Evolutionary conservation across 2,329 filamentous ascomycete species (phyloP).

Genomic region (Aspergillus versicolor): DNA sequence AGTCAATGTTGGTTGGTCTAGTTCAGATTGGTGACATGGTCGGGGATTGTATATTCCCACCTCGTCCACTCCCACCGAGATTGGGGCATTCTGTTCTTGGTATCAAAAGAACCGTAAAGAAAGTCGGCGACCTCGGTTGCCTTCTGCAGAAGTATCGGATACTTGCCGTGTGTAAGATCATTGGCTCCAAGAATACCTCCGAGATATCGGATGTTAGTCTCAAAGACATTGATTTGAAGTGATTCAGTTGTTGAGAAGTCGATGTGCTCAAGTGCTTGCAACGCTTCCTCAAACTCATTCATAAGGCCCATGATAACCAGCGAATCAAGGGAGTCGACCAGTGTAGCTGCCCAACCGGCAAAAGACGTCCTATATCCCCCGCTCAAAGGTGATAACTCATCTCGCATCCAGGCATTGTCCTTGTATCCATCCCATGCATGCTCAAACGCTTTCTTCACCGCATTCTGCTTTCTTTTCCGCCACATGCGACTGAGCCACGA

Average conservation of each 20-base stretch:
- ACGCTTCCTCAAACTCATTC: slow-evolving; percentile 76
- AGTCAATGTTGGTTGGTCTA: slow-evolving; percentile 4
- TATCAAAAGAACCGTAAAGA: slow-evolving; percentile 81
- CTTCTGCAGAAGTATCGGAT: slow-evolving; percentile 71
- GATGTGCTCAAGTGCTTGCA: slow-evolving; percentile 66
- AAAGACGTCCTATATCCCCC: slow-evolving; percentile 75
- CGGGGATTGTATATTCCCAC: slow-evolving; percentile 29
- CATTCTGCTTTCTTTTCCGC: slow-evolving; percentile 62
- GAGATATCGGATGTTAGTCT: slow-evolving; percentile 88
- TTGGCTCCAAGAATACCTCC: slow-evolving; percentile 83
- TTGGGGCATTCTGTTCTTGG: slow-evolving; percentile 87
- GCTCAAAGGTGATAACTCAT: slow-evolving; percentile 77
- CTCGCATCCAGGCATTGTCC: slow-evolving; percentile 76
- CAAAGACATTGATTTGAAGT: slow-evolving; percentile 77
- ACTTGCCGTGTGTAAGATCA: slow-evolving; percentile 73
- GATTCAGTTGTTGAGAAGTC: slow-evolving; percentile 76
- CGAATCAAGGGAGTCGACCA: slow-evolving; percentile 80
- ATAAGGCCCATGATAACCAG: slow-evolving; percentile 80
- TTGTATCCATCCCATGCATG: slow-evolving; percentile 83
- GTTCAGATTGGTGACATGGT: neutral
- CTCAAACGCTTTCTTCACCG: slow-evolving; percentile 72
- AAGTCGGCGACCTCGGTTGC: slow-evolving; percentile 79
- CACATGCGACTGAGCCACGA: slow-evolving; percentile 57
- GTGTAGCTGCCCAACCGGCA: slow-evolving; percentile 84
- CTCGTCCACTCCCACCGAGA: slow-evolving; percentile 78